These are phyloP conservation scores for Penicillium antarcticum DNA, from an alignment of 495 filamentous ascomycete genomes.

Conservation along the genomic window DNA sequence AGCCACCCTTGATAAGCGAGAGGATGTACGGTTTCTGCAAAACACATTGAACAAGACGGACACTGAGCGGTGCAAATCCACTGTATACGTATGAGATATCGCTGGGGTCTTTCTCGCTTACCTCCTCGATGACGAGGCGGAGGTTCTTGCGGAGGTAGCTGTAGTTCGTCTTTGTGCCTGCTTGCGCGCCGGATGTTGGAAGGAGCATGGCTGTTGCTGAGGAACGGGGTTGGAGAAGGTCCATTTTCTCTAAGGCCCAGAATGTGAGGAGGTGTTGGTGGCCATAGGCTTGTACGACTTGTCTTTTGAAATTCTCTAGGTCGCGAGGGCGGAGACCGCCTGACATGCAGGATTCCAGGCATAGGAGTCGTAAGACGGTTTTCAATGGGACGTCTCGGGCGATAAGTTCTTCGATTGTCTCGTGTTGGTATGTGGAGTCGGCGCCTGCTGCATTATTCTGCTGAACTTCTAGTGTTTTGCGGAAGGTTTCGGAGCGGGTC, in stretches of 20 bases:
- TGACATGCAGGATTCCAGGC: constrained; percentile 84
- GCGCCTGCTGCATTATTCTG: constrained; percentile 92
- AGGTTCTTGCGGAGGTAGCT: constrained; percentile 79
- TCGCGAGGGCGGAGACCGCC: constrained; percentile 85
- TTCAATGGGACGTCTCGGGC: constrained; percentile 75
- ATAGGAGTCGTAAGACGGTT: constrained; percentile 78
- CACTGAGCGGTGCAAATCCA: constrained; percentile 89
- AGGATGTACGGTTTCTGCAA: constrained; percentile 84
- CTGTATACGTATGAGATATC: constrained; percentile 97
- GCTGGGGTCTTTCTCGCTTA: constrained; percentile 93
- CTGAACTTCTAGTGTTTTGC: constrained; percentile 84
- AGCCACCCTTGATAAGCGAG: constrained; percentile 59
- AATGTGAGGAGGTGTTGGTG: constrained; percentile 92
- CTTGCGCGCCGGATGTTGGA: constrained; percentile 54
- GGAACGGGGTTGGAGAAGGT: constrained; percentile 69
- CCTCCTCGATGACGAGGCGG: constrained; percentile 89
- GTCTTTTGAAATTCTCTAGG: constrained; percentile 81
- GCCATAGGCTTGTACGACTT: constrained; percentile 89
- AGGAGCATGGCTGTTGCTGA: constrained; percentile 70
- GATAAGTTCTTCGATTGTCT: constrained; percentile 89
- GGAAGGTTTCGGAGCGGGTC: constrained; percentile 84
- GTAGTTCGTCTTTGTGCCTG: constrained; percentile 81
- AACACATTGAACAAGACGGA: constrained; percentile 92
- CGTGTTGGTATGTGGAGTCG: constrained; percentile 84
- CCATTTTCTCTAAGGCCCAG: constrained; percentile 83